Evolutionary conservation across 495 filamentous ascomycete genomes (phyloP).

Genomic region (Penicillium mononematosum): DNA sequence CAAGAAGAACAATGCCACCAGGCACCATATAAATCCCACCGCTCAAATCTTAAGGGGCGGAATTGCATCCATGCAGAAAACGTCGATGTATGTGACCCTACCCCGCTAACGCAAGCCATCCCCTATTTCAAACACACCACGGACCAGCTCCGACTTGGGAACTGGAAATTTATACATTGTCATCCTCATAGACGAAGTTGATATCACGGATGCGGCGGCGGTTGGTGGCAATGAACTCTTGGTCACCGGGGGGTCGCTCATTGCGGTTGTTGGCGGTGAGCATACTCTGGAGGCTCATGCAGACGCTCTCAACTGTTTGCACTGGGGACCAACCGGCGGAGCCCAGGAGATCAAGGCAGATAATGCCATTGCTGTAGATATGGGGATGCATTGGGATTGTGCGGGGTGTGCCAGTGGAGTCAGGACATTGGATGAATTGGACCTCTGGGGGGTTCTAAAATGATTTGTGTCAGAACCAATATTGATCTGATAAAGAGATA

Average conservation of each 20-base stretch:
- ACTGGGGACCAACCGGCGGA: constrained; percentile 89
- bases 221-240: constrained; percentile 79
- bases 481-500: neutral
- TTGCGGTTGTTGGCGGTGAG: constrained; percentile 89
- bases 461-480: neutral
- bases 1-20: neutral
- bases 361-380: constrained; percentile 97
- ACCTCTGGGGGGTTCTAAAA: constrained; percentile 89
- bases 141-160: neutral
- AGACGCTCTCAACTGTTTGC: constrained; percentile 94
- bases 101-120: neutral
- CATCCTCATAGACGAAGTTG: constrained; percentile 84
- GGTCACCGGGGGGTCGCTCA: constrained; percentile 81
- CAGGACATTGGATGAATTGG: constrained; percentile 64
- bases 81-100: neutral
- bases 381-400: constrained; percentile 95
- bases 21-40: neutral
- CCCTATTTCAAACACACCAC: neutral
- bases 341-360: constrained; percentile 92
- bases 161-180: constrained; percentile 58
- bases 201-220: constrained; percentile 77
- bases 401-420: constrained; percentile 47
- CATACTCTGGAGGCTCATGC: constrained; percentile 98
- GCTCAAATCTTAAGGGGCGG: neutral
- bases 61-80: constrained; percentile 1